Evolutionary conservation across 192 early-diverging fungal genomes (phyloP).

Genomic region (Podila minutissima): DNA sequence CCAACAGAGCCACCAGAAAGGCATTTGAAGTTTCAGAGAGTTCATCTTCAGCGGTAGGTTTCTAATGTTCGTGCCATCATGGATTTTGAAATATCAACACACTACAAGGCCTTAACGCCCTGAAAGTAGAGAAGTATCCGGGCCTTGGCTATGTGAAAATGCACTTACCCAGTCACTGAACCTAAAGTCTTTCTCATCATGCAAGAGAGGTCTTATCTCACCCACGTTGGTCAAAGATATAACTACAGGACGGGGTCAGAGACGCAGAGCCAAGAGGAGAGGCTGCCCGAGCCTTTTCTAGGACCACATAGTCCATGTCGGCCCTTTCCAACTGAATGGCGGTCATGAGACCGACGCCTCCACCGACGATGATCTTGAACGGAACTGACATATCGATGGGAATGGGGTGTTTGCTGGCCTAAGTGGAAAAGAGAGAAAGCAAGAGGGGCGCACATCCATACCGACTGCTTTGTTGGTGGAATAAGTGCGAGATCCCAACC

Average conservation of each 20-base stretch:
- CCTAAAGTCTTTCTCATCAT: conserved; percentile 20
- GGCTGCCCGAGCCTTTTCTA: conserved; percentile 13
- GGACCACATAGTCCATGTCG: conserved; percentile 20
- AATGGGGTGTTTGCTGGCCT: background rate
- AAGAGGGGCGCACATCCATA: too few relatives aligned
- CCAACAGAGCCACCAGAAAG: conserved; percentile 25
- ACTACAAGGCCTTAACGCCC: too few relatives aligned
- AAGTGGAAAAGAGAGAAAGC: background rate
- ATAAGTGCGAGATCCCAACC: too few relatives aligned
- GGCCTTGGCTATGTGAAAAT: background rate
- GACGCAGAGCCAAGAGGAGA: conserved; percentile 19
- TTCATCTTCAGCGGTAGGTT: conserved; percentile 18
- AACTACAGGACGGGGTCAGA: conserved; percentile 28
- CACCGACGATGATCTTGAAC: conserved; percentile 19
- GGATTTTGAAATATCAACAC: too few relatives aligned
- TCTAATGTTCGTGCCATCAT: background rate
- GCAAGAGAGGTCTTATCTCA: background rate
- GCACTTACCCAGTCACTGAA: conserved; percentile 20
- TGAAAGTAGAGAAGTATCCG: too few relatives aligned
- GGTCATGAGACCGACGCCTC: conserved; percentile 16
- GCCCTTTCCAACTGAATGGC: conserved; percentile 30
- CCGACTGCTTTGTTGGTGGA: too few relatives aligned
- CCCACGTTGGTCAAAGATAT: conserved; percentile 25
- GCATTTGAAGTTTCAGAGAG: conserved; percentile 23
- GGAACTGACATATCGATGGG: conserved; percentile 14